Percentiles rank a stretch among this genome's conserved stretches.
Conservation (phyloP, 805 yeast species). For the Metschnikowia rubicola region DNA sequence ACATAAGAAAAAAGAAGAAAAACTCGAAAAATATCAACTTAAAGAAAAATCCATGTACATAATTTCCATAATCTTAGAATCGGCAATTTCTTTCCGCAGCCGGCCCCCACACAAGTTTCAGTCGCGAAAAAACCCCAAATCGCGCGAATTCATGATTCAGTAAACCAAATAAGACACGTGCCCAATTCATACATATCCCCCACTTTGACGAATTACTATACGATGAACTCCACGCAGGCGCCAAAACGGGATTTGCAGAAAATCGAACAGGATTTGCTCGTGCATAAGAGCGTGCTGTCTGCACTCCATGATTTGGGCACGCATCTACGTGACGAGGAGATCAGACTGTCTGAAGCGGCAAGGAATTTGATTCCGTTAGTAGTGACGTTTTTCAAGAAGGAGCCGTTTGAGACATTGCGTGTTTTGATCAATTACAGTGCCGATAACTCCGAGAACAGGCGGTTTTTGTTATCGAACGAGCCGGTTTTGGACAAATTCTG, state of each 20-base stretch:
- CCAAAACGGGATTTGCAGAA: not conserved
- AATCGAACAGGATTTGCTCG: not conserved
- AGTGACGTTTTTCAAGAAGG: conserved; percentile 6
- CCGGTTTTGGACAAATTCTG: conserved; percentile 11
- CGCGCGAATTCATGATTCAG: too few relatives aligned
- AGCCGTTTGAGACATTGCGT: conserved; percentile 22
- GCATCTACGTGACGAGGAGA: conserved; percentile 20
- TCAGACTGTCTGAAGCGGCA: conserved; percentile 14
- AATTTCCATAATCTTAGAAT: too few relatives aligned
- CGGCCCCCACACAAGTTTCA: too few relatives aligned
- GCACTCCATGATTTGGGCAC: conserved; percentile 13
- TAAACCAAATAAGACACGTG: too few relatives aligned
- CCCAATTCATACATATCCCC: too few relatives aligned
- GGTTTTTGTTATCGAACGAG: conserved; percentile 3
- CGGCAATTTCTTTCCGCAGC: too few relatives aligned
- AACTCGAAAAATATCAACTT: too few relatives aligned
- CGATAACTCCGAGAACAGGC: conserved; percentile 26
- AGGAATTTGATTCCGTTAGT: conserved; percentile 10
- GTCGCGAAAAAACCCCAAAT: too few relatives aligned
- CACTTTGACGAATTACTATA: too few relatives aligned
- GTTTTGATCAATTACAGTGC: conserved; percentile 36
- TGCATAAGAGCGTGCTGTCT: not conserved
- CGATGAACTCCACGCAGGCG: too few relatives aligned
- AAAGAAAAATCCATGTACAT: too few relatives aligned
- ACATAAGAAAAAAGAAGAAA: too few relatives aligned